A percentile compares a stretch with the other conserved stretches of the same genome.
Conservation (phyloP, 352 stramenopile genomes). For the Phytopythium oedochilum region DNA sequence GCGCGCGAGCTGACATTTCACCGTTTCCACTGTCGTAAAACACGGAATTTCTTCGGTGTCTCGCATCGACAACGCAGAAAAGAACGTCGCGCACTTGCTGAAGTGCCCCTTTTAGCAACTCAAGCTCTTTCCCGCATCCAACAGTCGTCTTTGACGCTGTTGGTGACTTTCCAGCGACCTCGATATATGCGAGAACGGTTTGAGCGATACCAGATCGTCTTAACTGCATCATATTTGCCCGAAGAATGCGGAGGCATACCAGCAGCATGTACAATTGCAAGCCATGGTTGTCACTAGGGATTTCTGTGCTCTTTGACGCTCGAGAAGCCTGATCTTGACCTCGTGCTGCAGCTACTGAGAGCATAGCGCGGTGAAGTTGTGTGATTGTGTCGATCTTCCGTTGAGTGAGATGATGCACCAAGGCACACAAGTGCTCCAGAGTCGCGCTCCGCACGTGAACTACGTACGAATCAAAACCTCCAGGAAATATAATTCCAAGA, state of each 20-base stretch:
- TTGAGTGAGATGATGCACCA: slow-evolving; percentile 37
- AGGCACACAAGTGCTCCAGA: slow-evolving; percentile 27
- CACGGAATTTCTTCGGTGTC: slow-evolving; percentile 10
- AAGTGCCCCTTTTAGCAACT: neutral
- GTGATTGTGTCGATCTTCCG: slow-evolving; percentile 25
- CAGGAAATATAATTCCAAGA: slow-evolving; percentile 16
- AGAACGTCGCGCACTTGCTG: slow-evolving; percentile 20
- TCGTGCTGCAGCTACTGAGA: neutral
- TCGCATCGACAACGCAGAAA: slow-evolving; percentile 22
- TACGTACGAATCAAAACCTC: slow-evolving; percentile 33
- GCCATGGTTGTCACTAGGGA: neutral
- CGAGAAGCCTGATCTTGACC: neutral
- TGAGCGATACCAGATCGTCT: slow-evolving; percentile 51
- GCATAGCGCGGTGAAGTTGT: slow-evolving; percentile 1
- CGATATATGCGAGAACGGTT: slow-evolving; percentile 16
- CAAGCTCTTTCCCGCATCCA: neutral
- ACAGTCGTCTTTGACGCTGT: neutral
- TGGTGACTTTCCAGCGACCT: neutral
- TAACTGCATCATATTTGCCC: slow-evolving; percentile 72
- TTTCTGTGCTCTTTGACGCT: too few species aligned
- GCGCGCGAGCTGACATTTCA: slow-evolving; percentile 2
- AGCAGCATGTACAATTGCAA: slow-evolving; percentile 66
- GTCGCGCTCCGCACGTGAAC: slow-evolving; percentile 44
- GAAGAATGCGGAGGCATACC: slow-evolving; percentile 61
- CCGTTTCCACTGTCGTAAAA: neutral